Conservation (phyloP, 768 basidiomycete species). For the Leccinum longicurvipes region DNA sequence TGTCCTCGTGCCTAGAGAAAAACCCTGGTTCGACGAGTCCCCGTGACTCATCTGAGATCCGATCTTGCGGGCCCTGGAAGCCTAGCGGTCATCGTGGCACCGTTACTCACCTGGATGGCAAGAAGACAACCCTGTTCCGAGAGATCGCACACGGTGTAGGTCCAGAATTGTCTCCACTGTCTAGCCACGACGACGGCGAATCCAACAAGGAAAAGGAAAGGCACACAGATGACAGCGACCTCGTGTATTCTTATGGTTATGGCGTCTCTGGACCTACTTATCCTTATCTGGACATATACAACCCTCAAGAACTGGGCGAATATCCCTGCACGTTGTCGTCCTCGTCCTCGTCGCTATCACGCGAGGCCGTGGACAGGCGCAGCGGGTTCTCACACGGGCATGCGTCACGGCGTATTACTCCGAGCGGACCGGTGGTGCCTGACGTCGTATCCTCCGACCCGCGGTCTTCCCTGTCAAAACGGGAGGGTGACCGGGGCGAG, state of each 20-base stretch:
- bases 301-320: slow-evolving; percentile 11
- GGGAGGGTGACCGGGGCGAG: not conserved
- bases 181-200: slow-evolving; percentile 12
- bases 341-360: not conserved
- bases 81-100: slow-evolving; percentile 18
- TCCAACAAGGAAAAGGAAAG: slow-evolving; percentile 7
- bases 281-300: slow-evolving; percentile 33
- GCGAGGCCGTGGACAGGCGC: not conserved
- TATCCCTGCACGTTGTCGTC: not conserved
- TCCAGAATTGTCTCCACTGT: not conserved
- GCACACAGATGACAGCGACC: not conserved
- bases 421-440: not conserved
- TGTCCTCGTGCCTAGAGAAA: slow-evolving; percentile 4
- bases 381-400: not conserved
- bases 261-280: slow-evolving; percentile 24
- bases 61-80: slow-evolving; percentile 9
- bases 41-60: slow-evolving; percentile 22
- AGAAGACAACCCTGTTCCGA: slow-evolving; percentile 3
- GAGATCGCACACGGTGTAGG: slow-evolving; percentile 6
- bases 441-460: slow-evolving; percentile 19
- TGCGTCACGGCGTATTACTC: not conserved
- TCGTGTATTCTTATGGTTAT: slow-evolving; percentile 27
- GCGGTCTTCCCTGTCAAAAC: slow-evolving; percentile 9
- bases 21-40: not conserved
- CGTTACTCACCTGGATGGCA: slow-evolving; percentile 2